Conservation (phyloP, 768 basidiomycete genomes). For the Pisolithus sp. region DNA sequence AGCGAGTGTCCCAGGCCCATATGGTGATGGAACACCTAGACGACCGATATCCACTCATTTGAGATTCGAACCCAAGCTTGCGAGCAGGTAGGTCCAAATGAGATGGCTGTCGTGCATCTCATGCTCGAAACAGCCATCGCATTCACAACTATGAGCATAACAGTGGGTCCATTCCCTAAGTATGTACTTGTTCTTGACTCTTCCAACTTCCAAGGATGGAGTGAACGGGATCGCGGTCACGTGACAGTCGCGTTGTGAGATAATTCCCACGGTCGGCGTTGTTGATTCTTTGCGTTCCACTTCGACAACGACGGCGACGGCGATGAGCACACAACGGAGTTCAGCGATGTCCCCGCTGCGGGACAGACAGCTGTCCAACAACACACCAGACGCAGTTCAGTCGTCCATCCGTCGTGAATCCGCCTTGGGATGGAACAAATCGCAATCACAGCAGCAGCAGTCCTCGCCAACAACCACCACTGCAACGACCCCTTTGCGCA, state of each 20-base stretch:
- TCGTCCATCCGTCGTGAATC: conserved; percentile 58
- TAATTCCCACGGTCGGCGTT: conserved; percentile 7
- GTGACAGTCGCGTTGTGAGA: conserved; percentile 14
- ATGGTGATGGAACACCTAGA: too few species aligned
- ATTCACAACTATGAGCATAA: too few species aligned
- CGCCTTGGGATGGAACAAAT: conserved; percentile 55
- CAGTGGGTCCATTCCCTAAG: too few species aligned
- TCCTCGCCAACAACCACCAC: conserved; percentile 15
- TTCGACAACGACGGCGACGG: conserved; percentile 11
- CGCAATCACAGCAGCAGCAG: conserved; percentile 18
- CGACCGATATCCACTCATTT: too few species aligned
- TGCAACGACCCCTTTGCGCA: conserved; percentile 60
- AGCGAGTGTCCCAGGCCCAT: too few species aligned
- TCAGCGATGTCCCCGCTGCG: conserved; percentile 42
- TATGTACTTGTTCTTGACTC: too few species aligned
- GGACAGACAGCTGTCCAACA: conserved; percentile 50
- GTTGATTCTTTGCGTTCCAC: conserved; percentile 11
- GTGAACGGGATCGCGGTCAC: background rate
- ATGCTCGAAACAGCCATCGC: too few species aligned
- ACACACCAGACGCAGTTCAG: conserved; percentile 59
- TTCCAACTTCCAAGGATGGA: too few species aligned
- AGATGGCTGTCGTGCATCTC: too few species aligned
- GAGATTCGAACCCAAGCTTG: too few species aligned
- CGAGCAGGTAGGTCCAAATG: too few species aligned
- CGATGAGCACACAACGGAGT: conserved; percentile 23